A percentile compares a stretch with the other conserved stretches of the same genome.
Evolutionary conservation across 1,284 basidiomycete species (phyloP).

Genomic region (Malassezia psittaci): DNA sequence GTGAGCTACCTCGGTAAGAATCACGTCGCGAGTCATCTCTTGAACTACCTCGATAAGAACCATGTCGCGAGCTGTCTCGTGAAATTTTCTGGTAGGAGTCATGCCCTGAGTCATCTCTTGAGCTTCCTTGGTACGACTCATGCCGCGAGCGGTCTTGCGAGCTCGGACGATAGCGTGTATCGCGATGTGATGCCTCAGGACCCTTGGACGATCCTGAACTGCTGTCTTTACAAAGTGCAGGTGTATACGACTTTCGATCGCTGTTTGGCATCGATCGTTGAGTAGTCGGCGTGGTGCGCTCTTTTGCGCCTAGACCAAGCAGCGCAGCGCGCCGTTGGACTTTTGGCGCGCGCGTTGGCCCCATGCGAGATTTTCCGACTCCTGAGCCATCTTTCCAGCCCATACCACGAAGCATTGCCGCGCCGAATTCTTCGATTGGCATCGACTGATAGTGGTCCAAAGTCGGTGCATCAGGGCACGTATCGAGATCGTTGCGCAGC

Average conservation of each 20-base stretch:
- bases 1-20: too few species aligned
- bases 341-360: conserved; percentile 27
- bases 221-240: not conserved
- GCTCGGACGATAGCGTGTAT: too few species aligned
- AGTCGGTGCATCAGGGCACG: conserved; percentile 51
- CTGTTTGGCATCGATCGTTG: not conserved
- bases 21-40: too few species aligned
- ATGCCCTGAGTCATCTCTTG: too few species aligned
- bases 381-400: conserved; percentile 79
- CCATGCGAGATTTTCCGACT: conserved; percentile 49
- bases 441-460: conserved; percentile 80
- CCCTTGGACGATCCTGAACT: too few species aligned
- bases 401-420: conserved; percentile 88
- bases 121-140: too few species aligned
- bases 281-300: conserved; percentile 17
- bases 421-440: conserved; percentile 84
- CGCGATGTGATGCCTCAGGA: too few species aligned
- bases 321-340: conserved; percentile 37
- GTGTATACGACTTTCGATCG: conserved; percentile 3
- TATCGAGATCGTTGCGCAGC: conserved; percentile 31
- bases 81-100: too few species aligned
- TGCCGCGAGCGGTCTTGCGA: too few species aligned
- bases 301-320: conserved; percentile 42
- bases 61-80: too few species aligned
- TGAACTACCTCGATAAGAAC: too few species aligned